Percentiles rank a stretch among this genome's conserved stretches.
These are phyloP conservation scores for Colletotrichum sp. DNA, from an alignment of 2,329 filamentous ascomycete genomes.

Conservation along the genomic window DNA sequence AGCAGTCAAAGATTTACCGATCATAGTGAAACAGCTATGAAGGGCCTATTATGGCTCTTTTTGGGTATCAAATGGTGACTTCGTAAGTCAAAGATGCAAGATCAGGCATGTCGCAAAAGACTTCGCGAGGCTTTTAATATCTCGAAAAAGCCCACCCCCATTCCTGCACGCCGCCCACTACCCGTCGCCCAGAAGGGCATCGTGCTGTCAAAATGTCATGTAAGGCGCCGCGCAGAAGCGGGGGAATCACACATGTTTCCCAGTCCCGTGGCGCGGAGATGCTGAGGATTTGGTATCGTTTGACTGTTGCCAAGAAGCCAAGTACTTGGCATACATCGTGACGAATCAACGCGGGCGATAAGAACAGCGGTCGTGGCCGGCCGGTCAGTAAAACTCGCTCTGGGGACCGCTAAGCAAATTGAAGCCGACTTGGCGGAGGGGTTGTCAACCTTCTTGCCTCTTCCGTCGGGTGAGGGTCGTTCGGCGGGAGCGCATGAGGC, in stretches of 20 bases:
- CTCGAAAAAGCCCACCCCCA: background rate
- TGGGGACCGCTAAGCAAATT: background rate
- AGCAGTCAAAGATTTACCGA: background rate
- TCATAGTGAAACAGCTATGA: background rate
- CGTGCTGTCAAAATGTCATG: background rate
- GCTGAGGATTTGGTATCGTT: background rate
- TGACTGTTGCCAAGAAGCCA: background rate
- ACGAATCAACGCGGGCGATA: conserved; percentile 1
- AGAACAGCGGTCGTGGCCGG: background rate
- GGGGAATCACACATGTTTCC: background rate
- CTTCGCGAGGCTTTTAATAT: background rate
- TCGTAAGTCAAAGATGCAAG: background rate
- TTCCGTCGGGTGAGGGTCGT: conserved; percentile 10
- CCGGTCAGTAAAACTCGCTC: background rate
- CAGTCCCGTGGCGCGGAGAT: conserved; percentile 4
- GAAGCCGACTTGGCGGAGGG: background rate
- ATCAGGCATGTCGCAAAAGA: background rate
- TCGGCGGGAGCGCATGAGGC: background rate
- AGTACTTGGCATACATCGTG: conserved; percentile 4
- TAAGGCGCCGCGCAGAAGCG: background rate
- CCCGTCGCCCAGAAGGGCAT: background rate
- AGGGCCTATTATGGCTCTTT: background rate
- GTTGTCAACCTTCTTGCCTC: background rate
- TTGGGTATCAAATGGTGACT: too few relatives aligned
- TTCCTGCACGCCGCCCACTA: background rate